Percentiles rank a stretch among this genome's conserved stretches.
Conservation (phyloP, 2,329 filamentous ascomycete genomes). For the Chaetomium strumarium region DNA sequence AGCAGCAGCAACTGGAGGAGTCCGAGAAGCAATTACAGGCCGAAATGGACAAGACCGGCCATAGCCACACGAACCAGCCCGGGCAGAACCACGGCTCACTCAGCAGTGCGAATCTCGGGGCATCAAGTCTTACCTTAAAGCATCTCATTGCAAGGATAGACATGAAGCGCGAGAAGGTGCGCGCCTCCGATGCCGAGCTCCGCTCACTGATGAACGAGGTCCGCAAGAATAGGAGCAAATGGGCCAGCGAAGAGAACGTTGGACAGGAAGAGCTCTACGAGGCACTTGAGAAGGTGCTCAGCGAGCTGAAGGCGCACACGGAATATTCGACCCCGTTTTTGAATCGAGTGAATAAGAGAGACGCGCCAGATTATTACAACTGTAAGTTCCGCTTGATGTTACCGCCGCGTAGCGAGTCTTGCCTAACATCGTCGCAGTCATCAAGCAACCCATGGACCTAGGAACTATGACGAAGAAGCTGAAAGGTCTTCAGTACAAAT, state of each 20-base stretch:
- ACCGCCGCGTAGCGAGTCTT: not conserved
- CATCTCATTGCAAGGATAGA: constrained; percentile 96
- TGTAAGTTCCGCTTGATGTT: constrained; percentile 50
- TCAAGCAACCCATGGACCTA: constrained; percentile 97
- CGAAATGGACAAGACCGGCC: constrained; percentile 71
- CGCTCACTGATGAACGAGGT: constrained; percentile 94
- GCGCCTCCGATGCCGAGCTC: constrained; percentile 87
- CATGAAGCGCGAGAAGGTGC: constrained; percentile 81
- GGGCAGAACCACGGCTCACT: constrained; percentile 76
- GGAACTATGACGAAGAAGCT: constrained; percentile 98
- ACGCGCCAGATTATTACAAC: constrained; percentile 91
- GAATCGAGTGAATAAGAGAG: constrained; percentile 90
- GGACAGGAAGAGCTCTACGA: constrained; percentile 98
- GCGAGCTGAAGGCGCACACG: constrained; percentile 92
- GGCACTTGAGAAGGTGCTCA: constrained; percentile 91
- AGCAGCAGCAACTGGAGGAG: constrained; percentile 94
- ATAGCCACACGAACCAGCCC: constrained; percentile 44
- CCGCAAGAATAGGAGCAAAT: constrained; percentile 95
- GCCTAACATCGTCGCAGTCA: constrained; percentile 48
- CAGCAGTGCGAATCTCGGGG: constrained; percentile 89
- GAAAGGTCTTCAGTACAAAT: constrained; percentile 71
- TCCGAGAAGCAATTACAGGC: constrained; percentile 94
- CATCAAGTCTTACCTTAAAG: constrained; percentile 92
- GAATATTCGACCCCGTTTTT: constrained; percentile 97
- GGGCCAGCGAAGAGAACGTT: constrained; percentile 96